phyloP scores from a whole-genome alignment of 805 yeast species.

The Candida hungchunana region DNA sequence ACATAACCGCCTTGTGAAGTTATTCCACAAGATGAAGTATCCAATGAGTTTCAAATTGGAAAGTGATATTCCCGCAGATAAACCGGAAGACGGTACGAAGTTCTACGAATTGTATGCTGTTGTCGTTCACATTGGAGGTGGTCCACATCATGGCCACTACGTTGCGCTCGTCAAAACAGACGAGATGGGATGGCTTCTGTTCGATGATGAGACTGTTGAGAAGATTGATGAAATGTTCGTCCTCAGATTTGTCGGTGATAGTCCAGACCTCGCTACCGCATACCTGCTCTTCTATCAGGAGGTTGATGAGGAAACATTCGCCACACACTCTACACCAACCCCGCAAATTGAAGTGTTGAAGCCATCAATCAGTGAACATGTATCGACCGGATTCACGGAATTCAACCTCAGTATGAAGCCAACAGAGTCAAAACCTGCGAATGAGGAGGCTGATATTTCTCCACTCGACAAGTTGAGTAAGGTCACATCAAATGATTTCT shows the following conservation, averaged over 20 bases:
- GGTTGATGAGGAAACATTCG: constrained; percentile 37
- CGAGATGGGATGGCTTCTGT: constrained; percentile 81
- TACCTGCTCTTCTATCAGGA: constrained; percentile 81
- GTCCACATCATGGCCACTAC: constrained; percentile 97
- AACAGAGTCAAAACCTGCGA: constrained; percentile 2
- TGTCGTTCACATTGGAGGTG: constrained; percentile 94
- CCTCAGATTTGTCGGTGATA: constrained; percentile 81
- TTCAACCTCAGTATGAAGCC: constrained; percentile 14
- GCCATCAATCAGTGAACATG: not conserved
- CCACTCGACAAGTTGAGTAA: constrained; percentile 19
- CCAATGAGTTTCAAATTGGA: constrained; percentile 60
- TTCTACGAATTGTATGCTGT: constrained; percentile 80
- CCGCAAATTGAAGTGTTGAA: not conserved
- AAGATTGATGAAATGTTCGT: constrained; percentile 80
- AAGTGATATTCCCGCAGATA: constrained; percentile 52
- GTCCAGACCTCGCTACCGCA: constrained; percentile 85
- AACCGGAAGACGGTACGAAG: constrained; percentile 40
- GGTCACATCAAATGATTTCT: constrained; percentile 14
- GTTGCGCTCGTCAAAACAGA: constrained; percentile 80
- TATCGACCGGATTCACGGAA: constrained; percentile 10
- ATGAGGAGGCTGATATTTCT: constrained; percentile 14
- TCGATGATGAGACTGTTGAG: constrained; percentile 95
- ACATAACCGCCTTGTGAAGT: constrained; percentile 74
- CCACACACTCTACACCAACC: not conserved
- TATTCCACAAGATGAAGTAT: constrained; percentile 80